These are phyloP conservation scores for Chlorella sp. DNA, from an alignment of 139 green algal genomes.

Conservation along the genomic window DNA sequence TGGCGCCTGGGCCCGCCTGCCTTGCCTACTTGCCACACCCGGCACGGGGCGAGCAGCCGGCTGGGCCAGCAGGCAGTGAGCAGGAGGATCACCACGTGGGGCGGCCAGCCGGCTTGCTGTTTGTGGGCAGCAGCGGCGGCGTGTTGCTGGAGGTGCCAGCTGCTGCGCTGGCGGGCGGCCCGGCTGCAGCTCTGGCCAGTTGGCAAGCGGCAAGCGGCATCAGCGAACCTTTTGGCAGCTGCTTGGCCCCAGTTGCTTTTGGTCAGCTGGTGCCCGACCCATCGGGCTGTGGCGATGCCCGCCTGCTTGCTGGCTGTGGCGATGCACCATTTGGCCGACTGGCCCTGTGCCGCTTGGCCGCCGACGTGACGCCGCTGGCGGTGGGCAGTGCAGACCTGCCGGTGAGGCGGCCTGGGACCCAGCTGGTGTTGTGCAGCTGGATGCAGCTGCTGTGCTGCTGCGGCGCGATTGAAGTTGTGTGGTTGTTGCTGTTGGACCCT, in stretches of 20 bases:
- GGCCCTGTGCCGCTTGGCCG: conserved; percentile 8
- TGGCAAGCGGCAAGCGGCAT: neutral
- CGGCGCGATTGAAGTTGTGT: too few relatives aligned
- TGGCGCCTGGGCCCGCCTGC: neutral
- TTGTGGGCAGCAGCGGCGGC: conserved; percentile 31
- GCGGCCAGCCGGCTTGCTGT: conserved; percentile 7
- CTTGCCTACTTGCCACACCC: conserved; percentile 13
- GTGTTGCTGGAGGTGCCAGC: neutral
- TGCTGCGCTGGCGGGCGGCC: neutral
- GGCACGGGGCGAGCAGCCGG: neutral
- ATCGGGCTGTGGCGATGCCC: conserved; percentile 11
- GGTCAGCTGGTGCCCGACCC: too few relatives aligned
- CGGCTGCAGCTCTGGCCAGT: neutral
- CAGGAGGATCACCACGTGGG: neutral
- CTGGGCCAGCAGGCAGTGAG: neutral
- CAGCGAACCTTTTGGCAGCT: neutral
- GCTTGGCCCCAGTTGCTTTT: too few relatives aligned
- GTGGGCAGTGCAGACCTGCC: neutral
- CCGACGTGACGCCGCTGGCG: neutral
- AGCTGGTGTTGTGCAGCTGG: too few relatives aligned
- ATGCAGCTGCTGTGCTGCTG: too few relatives aligned
- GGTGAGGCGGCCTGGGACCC: too few relatives aligned
- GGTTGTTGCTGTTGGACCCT: too few relatives aligned
- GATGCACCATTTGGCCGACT: neutral
- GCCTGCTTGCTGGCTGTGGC: conserved; percentile 16